These are phyloP conservation scores for Globisporangium alternatum DNA, from an alignment of 352 stramenopile genomes.

Conservation along the genomic window DNA sequence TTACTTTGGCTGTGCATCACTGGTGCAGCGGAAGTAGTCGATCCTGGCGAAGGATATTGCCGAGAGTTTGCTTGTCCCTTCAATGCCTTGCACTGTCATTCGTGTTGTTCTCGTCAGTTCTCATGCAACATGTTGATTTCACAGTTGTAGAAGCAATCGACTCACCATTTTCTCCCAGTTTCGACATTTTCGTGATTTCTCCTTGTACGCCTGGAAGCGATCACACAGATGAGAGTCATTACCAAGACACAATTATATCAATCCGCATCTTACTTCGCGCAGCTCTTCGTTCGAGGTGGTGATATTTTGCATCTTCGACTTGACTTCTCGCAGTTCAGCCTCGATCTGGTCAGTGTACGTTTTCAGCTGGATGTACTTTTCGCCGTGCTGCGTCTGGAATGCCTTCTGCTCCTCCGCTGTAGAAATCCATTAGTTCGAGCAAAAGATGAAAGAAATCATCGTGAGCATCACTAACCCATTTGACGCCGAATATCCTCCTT, in stretches of 20 bases:
- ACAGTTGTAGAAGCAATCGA: not conserved
- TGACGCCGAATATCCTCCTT: conserved; percentile 72
- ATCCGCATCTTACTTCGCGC: conserved; percentile 42
- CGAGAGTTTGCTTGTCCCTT: conserved; percentile 45
- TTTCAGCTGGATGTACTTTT: conserved; percentile 89
- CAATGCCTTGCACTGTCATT: conserved; percentile 55
- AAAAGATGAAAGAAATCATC: not conserved
- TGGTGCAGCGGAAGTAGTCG: conserved; percentile 35
- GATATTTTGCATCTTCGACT: conserved; percentile 70
- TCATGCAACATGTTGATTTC: not conserved
- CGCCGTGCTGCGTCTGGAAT: conserved; percentile 76
- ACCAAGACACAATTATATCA: not conserved
- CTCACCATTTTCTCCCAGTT: conserved; percentile 88
- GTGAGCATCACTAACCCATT: conserved; percentile 40
- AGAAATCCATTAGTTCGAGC: not conserved
- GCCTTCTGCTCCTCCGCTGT: conserved; percentile 77
- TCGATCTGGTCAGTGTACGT: conserved; percentile 83
- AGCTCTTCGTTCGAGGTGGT: conserved; percentile 77
- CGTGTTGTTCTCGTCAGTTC: conserved; percentile 18
- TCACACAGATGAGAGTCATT: not conserved
- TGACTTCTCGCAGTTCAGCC: conserved; percentile 76
- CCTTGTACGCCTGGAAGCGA: conserved; percentile 69
- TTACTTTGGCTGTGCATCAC: conserved; percentile 30
- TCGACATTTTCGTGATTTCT: conserved; percentile 81
- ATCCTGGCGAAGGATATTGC: conserved; percentile 64